These are phyloP conservation scores for Tricholoma sp. DNA, from an alignment of 768 basidiomycete genomes.

Conservation along the genomic window DNA sequence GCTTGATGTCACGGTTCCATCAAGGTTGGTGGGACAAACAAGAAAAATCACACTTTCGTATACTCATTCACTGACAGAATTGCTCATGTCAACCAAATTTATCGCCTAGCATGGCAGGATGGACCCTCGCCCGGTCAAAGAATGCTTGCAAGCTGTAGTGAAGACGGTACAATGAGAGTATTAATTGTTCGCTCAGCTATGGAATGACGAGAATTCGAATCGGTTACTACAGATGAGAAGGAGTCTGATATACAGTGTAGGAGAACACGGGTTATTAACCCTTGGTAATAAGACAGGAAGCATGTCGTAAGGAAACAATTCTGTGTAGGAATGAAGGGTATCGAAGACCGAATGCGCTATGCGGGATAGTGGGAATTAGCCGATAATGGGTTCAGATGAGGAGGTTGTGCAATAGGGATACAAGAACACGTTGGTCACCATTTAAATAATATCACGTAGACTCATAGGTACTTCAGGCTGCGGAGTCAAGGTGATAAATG, in stretches of 20 bases:
- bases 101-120: constrained; percentile 78
- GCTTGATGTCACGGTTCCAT: constrained; percentile 37
- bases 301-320: constrained; percentile 61
- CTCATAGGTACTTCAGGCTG: constrained; percentile 90
- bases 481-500: constrained; percentile 13
- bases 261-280: constrained; percentile 40
- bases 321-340: constrained; percentile 54
- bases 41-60: neutral
- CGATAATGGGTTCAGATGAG: constrained; percentile 30
- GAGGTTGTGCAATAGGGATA: constrained; percentile 71
- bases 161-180: constrained; percentile 88
- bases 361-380: constrained; percentile 38
- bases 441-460: constrained; percentile 83
- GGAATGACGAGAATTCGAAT: constrained; percentile 42
- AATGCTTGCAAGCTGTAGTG: constrained; percentile 82
- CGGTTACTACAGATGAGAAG: constrained; percentile 33
- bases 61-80: constrained; percentile 34
- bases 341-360: constrained; percentile 56
- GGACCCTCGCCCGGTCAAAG: constrained; percentile 22
- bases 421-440: constrained; percentile 54
- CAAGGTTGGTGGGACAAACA: constrained; percentile 36
- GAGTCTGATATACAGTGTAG: constrained; percentile 68
- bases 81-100: constrained; percentile 75
- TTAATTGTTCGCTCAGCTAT: constrained; percentile 51
- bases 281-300: constrained; percentile 14